Evolutionary conservation across 2,329 filamentous ascomycete genomes (phyloP).

Genomic region (Colletotrichum costaricense): DNA sequence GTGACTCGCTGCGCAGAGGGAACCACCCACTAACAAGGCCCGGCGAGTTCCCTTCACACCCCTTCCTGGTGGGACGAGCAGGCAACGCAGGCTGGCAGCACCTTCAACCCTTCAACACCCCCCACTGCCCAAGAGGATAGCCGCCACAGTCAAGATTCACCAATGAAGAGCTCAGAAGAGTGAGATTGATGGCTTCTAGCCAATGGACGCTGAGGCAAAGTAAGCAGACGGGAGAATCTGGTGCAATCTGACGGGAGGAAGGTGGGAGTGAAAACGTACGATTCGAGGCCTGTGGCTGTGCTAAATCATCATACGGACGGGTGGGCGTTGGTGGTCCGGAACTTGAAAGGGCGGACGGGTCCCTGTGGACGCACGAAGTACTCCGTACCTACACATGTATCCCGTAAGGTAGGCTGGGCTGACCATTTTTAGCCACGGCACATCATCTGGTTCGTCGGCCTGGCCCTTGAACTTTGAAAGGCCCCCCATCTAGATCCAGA

Average conservation of each 20-base stretch:
- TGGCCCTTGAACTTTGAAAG: background rate
- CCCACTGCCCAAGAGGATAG: constrained; percentile 9
- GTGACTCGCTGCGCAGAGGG: constrained; percentile 22
- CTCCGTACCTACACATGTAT: background rate
- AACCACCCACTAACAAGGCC: background rate
- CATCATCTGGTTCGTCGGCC: background rate
- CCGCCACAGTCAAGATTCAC: constrained; percentile 16
- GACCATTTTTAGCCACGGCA: background rate
- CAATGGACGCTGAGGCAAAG: constrained; percentile 24
- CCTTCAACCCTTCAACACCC: background rate
- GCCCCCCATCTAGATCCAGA: constrained; percentile 17
- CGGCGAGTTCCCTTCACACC: background rate
- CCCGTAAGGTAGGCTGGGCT: background rate
- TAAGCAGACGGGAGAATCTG: constrained; percentile 25
- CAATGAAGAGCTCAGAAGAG: constrained; percentile 2
- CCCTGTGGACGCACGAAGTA: background rate
- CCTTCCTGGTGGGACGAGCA: background rate
- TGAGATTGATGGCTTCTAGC: background rate
- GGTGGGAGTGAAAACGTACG: constrained; percentile 32
- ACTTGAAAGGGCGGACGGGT: background rate
- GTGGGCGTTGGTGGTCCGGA: constrained; percentile 23
- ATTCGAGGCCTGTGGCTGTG: constrained; percentile 38
- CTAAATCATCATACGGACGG: constrained; percentile 37
- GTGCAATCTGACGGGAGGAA: background rate
- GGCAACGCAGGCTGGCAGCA: constrained; percentile 7